Conservation (phyloP, 2,329 filamentous ascomycete species). For the Blastomyces silverae region DNA sequence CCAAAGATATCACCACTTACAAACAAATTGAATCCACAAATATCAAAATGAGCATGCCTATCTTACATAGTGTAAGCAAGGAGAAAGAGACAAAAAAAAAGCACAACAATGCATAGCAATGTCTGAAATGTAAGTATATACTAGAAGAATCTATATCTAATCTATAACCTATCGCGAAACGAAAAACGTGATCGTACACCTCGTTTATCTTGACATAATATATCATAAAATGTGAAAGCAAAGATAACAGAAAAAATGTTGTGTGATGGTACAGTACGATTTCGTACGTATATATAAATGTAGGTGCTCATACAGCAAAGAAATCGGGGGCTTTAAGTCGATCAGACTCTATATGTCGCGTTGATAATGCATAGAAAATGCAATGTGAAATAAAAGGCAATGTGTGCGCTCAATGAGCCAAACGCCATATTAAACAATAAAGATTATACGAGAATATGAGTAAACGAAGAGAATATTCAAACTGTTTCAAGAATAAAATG, state of each 20-base stretch:
- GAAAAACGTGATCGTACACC: not conserved
- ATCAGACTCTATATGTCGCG: too few relatives aligned
- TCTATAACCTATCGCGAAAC: not conserved
- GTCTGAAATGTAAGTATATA: not conserved
- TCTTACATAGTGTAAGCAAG: too few relatives aligned
- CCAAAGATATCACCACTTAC: too few relatives aligned
- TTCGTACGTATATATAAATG: not conserved
- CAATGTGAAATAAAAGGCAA: not conserved
- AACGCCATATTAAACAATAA: not conserved
- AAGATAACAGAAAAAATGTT: not conserved
- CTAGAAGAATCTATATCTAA: not conserved
- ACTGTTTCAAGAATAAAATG: not conserved
- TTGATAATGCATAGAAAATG: not conserved
- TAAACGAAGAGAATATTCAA: not conserved
- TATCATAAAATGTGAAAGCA: not conserved
- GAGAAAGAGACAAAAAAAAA: too few relatives aligned
- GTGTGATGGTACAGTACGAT: not conserved
- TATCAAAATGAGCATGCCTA: too few relatives aligned
- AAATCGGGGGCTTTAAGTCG: not conserved
- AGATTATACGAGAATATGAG: not conserved
- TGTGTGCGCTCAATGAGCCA: not conserved
- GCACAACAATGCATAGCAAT: not conserved
- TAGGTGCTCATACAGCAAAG: not conserved
- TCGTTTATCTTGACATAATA: not conserved
- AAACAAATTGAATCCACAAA: too few relatives aligned